Base-by-base conservation (phyloP, 768 basidiomycete species). In the Suillus discolor region DNA sequence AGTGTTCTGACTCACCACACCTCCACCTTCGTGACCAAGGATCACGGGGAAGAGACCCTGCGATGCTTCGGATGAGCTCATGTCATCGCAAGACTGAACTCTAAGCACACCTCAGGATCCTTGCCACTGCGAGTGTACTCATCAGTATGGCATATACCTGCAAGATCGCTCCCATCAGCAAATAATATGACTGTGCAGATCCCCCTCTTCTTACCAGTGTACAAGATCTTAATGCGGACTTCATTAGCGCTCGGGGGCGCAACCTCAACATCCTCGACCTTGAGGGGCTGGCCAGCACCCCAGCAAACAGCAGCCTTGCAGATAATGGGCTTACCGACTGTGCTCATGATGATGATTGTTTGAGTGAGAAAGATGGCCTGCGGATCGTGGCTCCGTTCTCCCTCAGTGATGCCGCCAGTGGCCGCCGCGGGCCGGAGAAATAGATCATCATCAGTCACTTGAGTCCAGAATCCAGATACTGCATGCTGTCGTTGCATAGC, bases 121-220 rank as follows among this genome's bases (percentile, higher is more conserved):
- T 92, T 92, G 64, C 96, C 96, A 75, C 94, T 96, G 75, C 96
- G 90, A 67, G 95, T 96, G 82, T 96, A 99, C 75, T 96, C 96
- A 73, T 99, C 96, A 73, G 97, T 98, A 79, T 99, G 96, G 80
- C 97, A 99, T 75, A 99, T 92, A 67, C 92, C 92, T 92, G 65
- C 36, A 47, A 54, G 36, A 53, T 61, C 57, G 45, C 51, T 60
- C 34, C 49, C 47, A 70, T 68, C 49, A 67, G 63, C 9, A 41
- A 15, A 53, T 39, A 49, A 61, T 65, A 45, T 62, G 63, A 70
- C 61, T 45, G 57, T 64, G 57, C 28, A 60, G 41, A 13, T 60
- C 28, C 31, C 6, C 44, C 18, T 39, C 41, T 68, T 38, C 41
- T 68, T 72, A 87, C 96, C 97, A 57, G 95, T 97, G 82, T 94